These are phyloP conservation scores for Postia placenta DNA, from an alignment of 768 basidiomycete species.

Conservation along the genomic window DNA sequence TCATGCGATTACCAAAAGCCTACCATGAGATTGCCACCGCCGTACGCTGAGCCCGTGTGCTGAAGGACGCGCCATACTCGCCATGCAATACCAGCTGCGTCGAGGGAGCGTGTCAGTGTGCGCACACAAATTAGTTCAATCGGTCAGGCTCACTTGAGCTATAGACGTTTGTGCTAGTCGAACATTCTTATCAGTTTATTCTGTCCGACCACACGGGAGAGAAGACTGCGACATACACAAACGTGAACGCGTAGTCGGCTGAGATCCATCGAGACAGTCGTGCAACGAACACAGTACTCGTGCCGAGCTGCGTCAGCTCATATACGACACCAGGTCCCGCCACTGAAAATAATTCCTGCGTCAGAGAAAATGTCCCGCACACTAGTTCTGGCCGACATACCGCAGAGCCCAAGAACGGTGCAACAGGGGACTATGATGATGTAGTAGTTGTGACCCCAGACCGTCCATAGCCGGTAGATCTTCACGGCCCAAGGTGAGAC, in stretches of 20 bases:
- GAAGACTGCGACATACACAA: not conserved
- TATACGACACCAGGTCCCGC: conserved; percentile 1
- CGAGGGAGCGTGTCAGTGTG: not conserved
- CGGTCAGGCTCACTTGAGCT: not conserved
- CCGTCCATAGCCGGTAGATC: conserved; percentile 1
- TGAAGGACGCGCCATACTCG: not conserved
- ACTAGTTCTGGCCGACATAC: not conserved
- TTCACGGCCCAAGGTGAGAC: not conserved
- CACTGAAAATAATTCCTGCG: not conserved
- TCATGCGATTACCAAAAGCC: not conserved
- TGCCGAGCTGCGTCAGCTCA: not conserved
- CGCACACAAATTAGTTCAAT: not conserved
- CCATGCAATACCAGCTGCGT: not conserved
- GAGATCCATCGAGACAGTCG: not conserved
- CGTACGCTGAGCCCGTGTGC: not conserved
- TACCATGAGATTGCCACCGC: conserved; percentile 1
- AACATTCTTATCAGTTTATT: not conserved
- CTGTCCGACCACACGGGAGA: too few species aligned
- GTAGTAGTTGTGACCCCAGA: conserved; percentile 2
- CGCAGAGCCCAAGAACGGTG: not conserved
- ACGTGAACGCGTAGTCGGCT: not conserved
- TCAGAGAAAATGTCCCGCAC: not conserved
- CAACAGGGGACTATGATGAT: not conserved
- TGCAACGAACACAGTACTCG: not conserved
- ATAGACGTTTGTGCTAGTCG: not conserved